Evolutionary conservation across 306 rosid species (phyloP), one percentile per base, ranked within the genome.

Genomic region (Elaeagnus macrophylla): DNA sequence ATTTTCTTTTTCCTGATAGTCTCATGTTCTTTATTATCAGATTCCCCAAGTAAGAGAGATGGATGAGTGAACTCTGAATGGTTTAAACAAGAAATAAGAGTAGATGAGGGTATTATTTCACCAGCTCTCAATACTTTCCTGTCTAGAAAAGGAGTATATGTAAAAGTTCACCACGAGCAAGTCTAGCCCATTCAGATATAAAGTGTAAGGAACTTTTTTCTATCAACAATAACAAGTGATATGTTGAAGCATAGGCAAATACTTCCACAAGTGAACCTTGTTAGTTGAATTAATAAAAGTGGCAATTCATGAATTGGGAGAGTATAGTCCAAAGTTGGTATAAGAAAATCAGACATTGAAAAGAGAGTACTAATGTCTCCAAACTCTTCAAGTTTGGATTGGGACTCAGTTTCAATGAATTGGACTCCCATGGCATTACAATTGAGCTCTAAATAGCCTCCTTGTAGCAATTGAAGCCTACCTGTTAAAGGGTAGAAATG

Each of bases 401-500:
- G 10, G 32, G 32, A 15, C 53, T 48, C 53, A 11, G 53, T 32
- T 16, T 48, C 53, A 3, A 48, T 15, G 20, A 48, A 48, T 3
- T 48, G 3, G 1, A 17, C 53, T 16, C 53, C 53, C 10, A 14
- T 15, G 12, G 10, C 19, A 25, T 48, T 48, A 25, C 53, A 48
- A 11, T 48, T 25, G 10, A 48, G 53, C 25, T 15, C 53, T 12
- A 48, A 25, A 10, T 18, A 18, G 17, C 51, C 51, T 13, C 51
- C 51, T 13, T 15, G 18, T 6, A 48, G 16, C 53, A 19, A 15
- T 25, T 37, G 53, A 12, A 80, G 62, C 32, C 82, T 80, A 48
- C 84, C 84, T 0, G 84, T 82, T 0, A 77, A 17, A 5, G 82
- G 87, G 35, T 83, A 83, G 74, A 75, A 83, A 37, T 71, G 79